These are phyloP conservation scores for Triticum monococcum DNA, from an alignment of 176 grass and related monocot species.

Conservation along the genomic window DNA sequence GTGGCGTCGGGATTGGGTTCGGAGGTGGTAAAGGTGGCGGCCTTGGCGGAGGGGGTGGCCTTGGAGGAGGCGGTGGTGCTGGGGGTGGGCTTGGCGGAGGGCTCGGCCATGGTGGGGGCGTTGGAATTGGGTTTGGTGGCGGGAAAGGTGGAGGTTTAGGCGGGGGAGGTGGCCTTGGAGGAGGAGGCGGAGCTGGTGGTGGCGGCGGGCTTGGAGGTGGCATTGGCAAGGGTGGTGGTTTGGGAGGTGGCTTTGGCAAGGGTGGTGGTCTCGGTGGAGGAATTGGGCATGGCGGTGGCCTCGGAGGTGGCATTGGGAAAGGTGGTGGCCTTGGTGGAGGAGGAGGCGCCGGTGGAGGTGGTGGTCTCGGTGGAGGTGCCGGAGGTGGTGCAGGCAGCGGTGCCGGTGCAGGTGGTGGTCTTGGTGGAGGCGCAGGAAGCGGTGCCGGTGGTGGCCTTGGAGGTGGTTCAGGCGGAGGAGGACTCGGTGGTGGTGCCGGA, in stretches of 20 bases:
- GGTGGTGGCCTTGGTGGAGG: conserved; percentile 9
- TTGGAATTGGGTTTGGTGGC: conserved; percentile 12
- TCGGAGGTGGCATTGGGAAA: neutral
- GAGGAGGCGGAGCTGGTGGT: neutral
- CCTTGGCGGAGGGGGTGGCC: conserved; percentile 14
- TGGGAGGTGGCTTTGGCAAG: neutral
- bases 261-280: neutral
- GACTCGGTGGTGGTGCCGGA: neutral
- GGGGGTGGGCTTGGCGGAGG: neutral
- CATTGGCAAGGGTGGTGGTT: neutral
- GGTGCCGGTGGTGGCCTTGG: neutral
- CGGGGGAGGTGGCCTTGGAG: neutral
- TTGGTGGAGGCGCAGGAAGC: neutral
- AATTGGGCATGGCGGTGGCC: neutral
- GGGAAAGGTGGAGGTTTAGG: conserved; percentile 27
- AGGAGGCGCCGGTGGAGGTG: neutral
- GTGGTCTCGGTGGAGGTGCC: neutral
- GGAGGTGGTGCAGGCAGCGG: neutral
- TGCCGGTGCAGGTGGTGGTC: neutral
- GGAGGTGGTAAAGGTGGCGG: neutral
- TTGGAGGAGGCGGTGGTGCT: conserved; percentile 9
- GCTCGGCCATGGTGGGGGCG: neutral
- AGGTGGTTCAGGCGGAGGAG: neutral
- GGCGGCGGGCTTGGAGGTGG: neutral
- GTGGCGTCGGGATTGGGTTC: neutral